Evolutionary conservation across 1,284 basidiomycete species (phyloP), one percentile per base, ranked within the genome.

Genomic region (Cutaneotrichosporon dermatis): DNA sequence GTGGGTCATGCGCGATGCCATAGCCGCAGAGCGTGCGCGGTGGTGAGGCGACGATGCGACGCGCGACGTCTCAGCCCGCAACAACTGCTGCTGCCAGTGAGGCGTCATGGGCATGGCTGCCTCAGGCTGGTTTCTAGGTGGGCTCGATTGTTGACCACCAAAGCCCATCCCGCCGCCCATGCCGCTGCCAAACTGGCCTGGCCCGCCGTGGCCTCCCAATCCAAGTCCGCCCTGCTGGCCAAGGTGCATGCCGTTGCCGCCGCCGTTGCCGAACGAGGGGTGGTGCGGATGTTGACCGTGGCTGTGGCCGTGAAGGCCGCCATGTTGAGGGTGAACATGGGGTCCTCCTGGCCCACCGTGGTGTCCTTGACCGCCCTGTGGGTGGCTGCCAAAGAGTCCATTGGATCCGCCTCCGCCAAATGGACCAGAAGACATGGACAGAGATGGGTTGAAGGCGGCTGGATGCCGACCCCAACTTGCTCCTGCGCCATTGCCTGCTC

Each of bases 21-120:
- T 77, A 39, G 83, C 82, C 12, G 83, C 82, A 16, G 82, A 81
- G 34, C 83, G 73, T 12, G 83, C 83, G 34, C 83, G 81, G 66
- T 83, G 82, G 66, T 84, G 83, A 0, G 83, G 81, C 12, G 81
- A 77, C 8, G 77, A 76, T 2, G 81, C 78, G 51, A 79, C 73
- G 45, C 83, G 74, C 15, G 82, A 82, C 41, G 80, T 76, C 65
- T 78, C 73, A 13, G 73, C 73, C 37, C 67, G 61, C 51, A 74
- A 25, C 34, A 80, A 57, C 66, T 80, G 79, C 62, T 79, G 76
- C 62, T 79, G 77, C 79, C 79, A 80, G 51, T 71, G 67, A 16
- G 65, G 58, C 10, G 75, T 75, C 59, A 76, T 62, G 4, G 74
- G 75, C 51, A 74, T 62, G 5, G 60, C 56, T 7, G 64, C 62